Conservation (phyloP, 768 basidiomycete genomes). For the Kwoniella europaea region DNA sequence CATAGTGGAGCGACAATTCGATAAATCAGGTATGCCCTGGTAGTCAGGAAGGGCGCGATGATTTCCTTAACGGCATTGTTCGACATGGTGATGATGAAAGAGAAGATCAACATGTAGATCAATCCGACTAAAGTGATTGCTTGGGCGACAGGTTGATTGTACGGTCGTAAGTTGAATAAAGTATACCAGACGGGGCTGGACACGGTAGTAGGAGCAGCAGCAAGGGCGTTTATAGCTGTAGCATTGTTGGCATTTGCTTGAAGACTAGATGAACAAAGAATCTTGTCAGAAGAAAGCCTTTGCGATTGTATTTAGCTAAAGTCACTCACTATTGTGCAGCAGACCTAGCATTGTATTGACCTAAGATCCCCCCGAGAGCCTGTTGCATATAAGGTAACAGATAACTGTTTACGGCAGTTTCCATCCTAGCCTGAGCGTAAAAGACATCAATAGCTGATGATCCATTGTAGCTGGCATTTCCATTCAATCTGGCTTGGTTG, state of each 20-base stretch:
- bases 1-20: constrained; percentile 58
- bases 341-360: constrained; percentile 34
- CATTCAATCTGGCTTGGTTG: constrained; percentile 57
- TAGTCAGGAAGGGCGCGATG: constrained; percentile 59
- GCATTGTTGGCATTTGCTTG: constrained; percentile 53
- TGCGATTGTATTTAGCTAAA: too few species aligned
- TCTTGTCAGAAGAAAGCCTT: too few species aligned
- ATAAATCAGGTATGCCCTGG: constrained; percentile 57
- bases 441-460: constrained; percentile 58
- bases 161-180: constrained; percentile 60
- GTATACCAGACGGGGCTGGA: constrained; percentile 56
- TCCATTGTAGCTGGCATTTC: constrained; percentile 60
- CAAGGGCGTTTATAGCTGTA: constrained; percentile 60
- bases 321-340: constrained; percentile 46
- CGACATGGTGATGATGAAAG: constrained; percentile 55
- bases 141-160: constrained; percentile 58
- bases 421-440: constrained; percentile 62
- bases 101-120: constrained; percentile 57
- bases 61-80: constrained; percentile 53
- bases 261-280: constrained; percentile 27
- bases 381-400: constrained; percentile 58
- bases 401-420: constrained; percentile 60
- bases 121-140: constrained; percentile 62
- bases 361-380: constrained; percentile 32
- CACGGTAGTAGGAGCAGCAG: constrained; percentile 60